Base-by-base conservation (phyloP, 495 filamentous ascomycete species). In the Penicillium taxi region DNA sequence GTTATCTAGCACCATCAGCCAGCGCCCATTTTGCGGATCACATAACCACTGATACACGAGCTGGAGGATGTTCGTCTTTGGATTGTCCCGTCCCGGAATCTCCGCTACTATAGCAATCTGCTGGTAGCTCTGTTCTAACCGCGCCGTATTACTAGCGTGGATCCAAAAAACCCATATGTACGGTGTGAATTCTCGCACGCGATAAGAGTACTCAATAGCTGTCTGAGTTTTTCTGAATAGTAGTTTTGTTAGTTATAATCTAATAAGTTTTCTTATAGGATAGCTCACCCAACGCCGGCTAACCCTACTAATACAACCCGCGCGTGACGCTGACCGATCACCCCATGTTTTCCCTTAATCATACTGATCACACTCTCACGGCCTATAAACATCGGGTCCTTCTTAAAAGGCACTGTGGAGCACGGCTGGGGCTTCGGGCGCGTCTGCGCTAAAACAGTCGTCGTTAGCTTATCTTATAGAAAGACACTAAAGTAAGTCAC, bases 171-270 rank as follows among this genome's bases (percentile, higher is more conserved):
- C 43, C 27, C 52, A 59, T 1, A 42, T 44, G 9, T 57, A 46
- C 3, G 66, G 60, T n/a, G 45, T 35, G 2, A 36, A 21, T 14
- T 59, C 48, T 40, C 44, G 34, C 6, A 57, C 48, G 23, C 54
- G 52, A 51, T 69, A 71, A 6, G 50, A 53, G 39, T 65, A 68
- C 39, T 70, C 64, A 25, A 78, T 64, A 3, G 73, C 72, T 29
- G 74, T 62, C 37, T 75, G 69, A 1, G 69, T 67, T 55, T 76
- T 77, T 8, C 67, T 23, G n/a, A 32, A n/a, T 9, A 17, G 16
- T 11, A 32, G 30, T 1, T 1, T 3, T n/a, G 20, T 32, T 8
- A 32, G 16, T 32, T 32, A 1, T 32, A n/a, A n/a, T n/a, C n/a
- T n/a, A n/a, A n/a, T n/a, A n/a, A n/a, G n/a, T n/a, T n/a, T n/a